phyloP scores from a whole-genome alignment of 139 green algal genomes.

The Mesotaenium endlicherianum region DNA sequence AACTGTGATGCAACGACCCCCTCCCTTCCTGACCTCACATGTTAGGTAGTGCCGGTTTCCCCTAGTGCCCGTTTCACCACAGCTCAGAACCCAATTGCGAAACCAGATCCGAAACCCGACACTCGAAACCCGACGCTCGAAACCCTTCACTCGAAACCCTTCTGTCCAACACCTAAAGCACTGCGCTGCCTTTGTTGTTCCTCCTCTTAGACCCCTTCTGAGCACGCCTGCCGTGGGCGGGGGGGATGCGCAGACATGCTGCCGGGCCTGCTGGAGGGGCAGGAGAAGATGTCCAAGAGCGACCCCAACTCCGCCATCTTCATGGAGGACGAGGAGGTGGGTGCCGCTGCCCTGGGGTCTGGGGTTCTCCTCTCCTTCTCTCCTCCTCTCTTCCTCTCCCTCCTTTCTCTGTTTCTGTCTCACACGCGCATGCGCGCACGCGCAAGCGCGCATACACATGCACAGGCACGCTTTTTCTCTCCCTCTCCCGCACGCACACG shows the following conservation, averaged over 20 bases:
- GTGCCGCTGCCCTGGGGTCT: neutral
- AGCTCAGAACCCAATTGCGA: no score
- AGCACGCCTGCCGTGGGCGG: no score
- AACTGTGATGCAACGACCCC: no score
- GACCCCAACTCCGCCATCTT: slow-evolving; percentile 97
- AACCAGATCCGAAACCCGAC: no score
- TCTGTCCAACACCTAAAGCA: no score
- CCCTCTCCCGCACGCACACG: neutral
- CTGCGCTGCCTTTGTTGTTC: neutral
- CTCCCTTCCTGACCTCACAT: no score
- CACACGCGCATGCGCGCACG: neutral
- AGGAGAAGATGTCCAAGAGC: slow-evolving; percentile 99
- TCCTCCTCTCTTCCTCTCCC: neutral
- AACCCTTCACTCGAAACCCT: no score
- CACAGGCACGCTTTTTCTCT: no score
- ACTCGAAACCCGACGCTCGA: no score
- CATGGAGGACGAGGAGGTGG: slow-evolving; percentile 62
- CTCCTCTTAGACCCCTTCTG: neutral
- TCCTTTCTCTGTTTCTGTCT: neutral
- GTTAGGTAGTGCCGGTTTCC: no score
- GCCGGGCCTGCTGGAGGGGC: slow-evolving; percentile 68
- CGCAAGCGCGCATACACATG: neutral
- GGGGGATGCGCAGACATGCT: slow-evolving; percentile 50
- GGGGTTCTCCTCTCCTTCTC: neutral
- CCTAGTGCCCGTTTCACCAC: no score